phyloP scores from a whole-genome alignment of 2,329 filamentous ascomycete genomes.

The Fusarium nygamai region DNA sequence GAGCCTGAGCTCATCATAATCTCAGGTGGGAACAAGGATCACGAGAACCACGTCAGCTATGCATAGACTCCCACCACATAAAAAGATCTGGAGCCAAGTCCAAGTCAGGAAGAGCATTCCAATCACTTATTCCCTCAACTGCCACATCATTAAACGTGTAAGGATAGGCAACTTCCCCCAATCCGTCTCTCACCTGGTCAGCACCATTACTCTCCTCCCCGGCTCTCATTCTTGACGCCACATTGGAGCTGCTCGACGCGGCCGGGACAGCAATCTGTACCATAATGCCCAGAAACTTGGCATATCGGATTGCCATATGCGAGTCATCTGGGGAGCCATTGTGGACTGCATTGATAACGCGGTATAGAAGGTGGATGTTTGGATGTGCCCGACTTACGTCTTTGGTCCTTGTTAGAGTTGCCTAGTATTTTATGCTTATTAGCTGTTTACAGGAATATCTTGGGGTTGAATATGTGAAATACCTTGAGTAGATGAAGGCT shows the following conservation, averaged over 20 bases:
- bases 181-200: neutral
- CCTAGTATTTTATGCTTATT: neutral
- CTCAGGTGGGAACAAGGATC: neutral
- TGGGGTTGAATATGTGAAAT: rapidly evolving
- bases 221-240: neutral
- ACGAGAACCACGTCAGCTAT: neutral
- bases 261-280: neutral
- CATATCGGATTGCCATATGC: neutral
- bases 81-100: neutral
- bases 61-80: neutral
- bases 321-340: neutral
- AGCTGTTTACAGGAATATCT: rapidly evolving
- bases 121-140: neutral
- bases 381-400: neutral
- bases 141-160: neutral
- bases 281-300: neutral
- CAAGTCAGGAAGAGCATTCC: neutral
- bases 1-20: neutral
- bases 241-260: neutral
- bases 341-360: neutral
- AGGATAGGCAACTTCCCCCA: neutral
- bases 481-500: neutral
- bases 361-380: neutral
- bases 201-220: neutral
- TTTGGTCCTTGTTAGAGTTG: neutral